Evolutionary conservation across 345 rosid genomes (phyloP), one percentile per base, ranked within the genome.

Genomic region (Aegle marmelos): DNA sequence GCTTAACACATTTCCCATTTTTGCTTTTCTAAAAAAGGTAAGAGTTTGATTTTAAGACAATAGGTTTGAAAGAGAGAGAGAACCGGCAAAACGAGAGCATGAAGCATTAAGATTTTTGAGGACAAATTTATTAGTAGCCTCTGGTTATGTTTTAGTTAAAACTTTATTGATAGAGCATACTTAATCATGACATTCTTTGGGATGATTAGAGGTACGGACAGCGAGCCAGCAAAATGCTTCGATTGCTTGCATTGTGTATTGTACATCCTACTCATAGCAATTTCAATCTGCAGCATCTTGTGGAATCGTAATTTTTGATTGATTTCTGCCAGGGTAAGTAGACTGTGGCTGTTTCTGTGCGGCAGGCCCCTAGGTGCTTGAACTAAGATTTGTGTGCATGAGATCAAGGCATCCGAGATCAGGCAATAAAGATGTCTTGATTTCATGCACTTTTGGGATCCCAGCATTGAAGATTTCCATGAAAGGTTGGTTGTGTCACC

Each of bases 351-450:
- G 34, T 25, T 62, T 17, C 7, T 14, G 34, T 62, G 17, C 53
- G 10, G 53, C 16, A 9, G 45, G 28, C 63, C 59, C 27, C 22
- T 22, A 72, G 50, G 75, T 54, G 33, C 10, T 4, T 2, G 13
- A 57, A 34, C 53, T 33, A 34, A 72, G 30, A 56, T 72, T 72
- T 11, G 19, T 48, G 24, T 6, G 75, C 64, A 72, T 72, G 36
- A 72, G 34, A 72, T 57, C 39, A 21, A 72, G 75, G 60, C 60
- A 56, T 60, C n/a, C 11, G 57, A 72, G 75, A 34, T 24, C 34
- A 33, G 50, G 50, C 53, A 58, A 72, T 22, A 6, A 24, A 72
- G 65, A 71, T 71, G 27, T 62, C 66, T 62, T 34, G 1, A 61
- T 61, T 28, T 28, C 66, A 30, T 62, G 36, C 34, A 30, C 31